Evolutionary conservation across 2,329 filamentous ascomycete species (phyloP).

Genomic region (Botrytis squamosa): DNA sequence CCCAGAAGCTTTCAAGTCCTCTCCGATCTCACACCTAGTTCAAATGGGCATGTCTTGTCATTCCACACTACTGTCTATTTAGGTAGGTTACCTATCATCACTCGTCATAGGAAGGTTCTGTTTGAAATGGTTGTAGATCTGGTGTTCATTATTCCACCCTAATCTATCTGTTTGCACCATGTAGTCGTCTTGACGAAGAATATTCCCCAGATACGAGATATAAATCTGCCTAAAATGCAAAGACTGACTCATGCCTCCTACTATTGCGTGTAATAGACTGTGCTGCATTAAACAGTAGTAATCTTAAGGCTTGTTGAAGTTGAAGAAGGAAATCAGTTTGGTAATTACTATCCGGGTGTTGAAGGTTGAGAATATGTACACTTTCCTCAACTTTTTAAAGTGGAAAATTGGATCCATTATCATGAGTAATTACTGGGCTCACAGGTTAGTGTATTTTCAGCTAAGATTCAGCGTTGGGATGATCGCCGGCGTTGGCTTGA

Average conservation of each 20-base stretch:
- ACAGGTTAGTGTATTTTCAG: not conserved
- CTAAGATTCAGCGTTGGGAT: not conserved
- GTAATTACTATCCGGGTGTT: not conserved
- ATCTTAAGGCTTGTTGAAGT: not conserved
- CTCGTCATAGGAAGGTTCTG: fast-evolving
- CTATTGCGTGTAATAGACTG: fast-evolving
- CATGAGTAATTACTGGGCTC: fast-evolving
- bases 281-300: not conserved
- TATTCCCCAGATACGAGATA: not conserved
- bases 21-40: not conserved
- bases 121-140: fast-evolving
- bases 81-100: not conserved
- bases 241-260: not conserved
- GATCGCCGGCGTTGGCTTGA: not conserved
- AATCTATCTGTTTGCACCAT: not conserved
- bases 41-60: not conserved
- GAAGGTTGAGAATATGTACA: not conserved
- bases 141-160: not conserved
- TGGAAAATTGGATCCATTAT: not conserved
- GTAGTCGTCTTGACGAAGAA: not conserved
- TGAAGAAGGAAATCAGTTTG: not conserved
- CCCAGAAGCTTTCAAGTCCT: not conserved
- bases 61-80: fast-evolving
- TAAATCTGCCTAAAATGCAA: not conserved
- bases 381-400: not conserved